phyloP scores from a whole-genome alignment of 2,329 filamentous ascomycete species.

The Aureobasidium sp. region DNA sequence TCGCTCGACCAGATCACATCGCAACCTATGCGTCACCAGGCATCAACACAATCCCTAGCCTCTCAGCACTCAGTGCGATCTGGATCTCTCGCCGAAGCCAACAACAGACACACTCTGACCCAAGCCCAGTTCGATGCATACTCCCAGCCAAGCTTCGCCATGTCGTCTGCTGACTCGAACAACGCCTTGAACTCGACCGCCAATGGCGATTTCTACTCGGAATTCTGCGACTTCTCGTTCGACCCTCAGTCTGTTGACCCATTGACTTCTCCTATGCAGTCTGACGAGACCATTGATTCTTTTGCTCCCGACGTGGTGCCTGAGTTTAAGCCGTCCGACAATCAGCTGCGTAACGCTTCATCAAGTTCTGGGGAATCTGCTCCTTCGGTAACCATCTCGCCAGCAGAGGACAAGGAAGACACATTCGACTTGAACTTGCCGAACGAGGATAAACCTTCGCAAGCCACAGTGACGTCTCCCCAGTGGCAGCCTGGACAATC shows the following conservation, averaged over 20 bases:
- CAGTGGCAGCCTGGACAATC: conserved; percentile 34
- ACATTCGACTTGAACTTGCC: not conserved
- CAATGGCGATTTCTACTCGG: conserved; percentile 13
- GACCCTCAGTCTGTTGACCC: not conserved
- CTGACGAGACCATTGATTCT: not conserved
- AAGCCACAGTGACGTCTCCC: conserved; percentile 19
- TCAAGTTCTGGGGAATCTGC: conserved; percentile 6
- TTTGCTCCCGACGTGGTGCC: not conserved
- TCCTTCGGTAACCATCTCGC: conserved; percentile 12
- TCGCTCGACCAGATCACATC: conserved; percentile 11
- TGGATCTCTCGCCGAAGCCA: conserved; percentile 19
- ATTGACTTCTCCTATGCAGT: conserved; percentile 6
- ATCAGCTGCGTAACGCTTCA: not conserved
- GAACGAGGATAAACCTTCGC: not conserved
- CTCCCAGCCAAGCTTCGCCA: conserved; percentile 20
- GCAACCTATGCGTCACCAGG: not conserved
- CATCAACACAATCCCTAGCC: conserved; percentile 7
- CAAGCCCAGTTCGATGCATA: conserved; percentile 33
- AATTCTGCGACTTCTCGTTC: conserved; percentile 16
- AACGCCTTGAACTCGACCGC: not conserved
- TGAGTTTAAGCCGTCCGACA: not conserved
- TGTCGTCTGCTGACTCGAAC: not conserved
- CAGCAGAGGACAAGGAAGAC: conserved; percentile 9
- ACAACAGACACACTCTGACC: conserved; percentile 31
- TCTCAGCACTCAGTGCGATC: not conserved